Base-by-base conservation (phyloP, 2,329 filamentous ascomycete species). In the Colletotrichum spinosum region DNA sequence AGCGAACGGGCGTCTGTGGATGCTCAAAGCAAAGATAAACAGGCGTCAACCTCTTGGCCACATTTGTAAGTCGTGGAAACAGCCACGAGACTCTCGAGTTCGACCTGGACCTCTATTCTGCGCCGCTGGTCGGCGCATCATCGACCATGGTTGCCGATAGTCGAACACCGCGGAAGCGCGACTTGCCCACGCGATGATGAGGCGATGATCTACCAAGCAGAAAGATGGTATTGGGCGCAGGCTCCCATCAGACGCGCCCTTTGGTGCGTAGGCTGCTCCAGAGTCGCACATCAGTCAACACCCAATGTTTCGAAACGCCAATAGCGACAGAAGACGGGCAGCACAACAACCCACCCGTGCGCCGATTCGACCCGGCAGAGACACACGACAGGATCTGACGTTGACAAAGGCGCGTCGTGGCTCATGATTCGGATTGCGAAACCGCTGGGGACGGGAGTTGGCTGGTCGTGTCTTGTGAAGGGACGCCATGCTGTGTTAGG, bases 301-400 rank as follows among this genome's bases (percentile, higher is more conserved):
- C 15, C 15, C 17, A 7, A 17, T 50, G 45, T 64, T 64, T 55
- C 51, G 62, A 55, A 65, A 65, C 56, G 35, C 35, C 12, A n/a
- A n/a, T 34, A 38, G 35, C 46, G 35, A 61, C 38, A 46, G 37
- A 37, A 50, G 34, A 60, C 38, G 38, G 61, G 50, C 39, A 45
- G 11, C 42, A 8, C 42, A 4, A 4, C 42, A n/a, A 10, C 12
- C 8, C 15, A 9, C 44, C 13, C 9, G 25, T 10, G 17, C 44
- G 25, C 15, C 44, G 44, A 15, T 10, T 10, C 17, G 15, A n/a
- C 6, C 8, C 15, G 44, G 13, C 44, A 46, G 15, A n/a, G 15
- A 17, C 44, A 17, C 44, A 11, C 44, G 10, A 17, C 44, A 46
- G 7, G 4, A 15, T 17, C 8, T 10, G 11, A 8, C 6, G 15